Base-by-base conservation (phyloP, 1,139 yeast species). In the Candida sp. region DNA sequence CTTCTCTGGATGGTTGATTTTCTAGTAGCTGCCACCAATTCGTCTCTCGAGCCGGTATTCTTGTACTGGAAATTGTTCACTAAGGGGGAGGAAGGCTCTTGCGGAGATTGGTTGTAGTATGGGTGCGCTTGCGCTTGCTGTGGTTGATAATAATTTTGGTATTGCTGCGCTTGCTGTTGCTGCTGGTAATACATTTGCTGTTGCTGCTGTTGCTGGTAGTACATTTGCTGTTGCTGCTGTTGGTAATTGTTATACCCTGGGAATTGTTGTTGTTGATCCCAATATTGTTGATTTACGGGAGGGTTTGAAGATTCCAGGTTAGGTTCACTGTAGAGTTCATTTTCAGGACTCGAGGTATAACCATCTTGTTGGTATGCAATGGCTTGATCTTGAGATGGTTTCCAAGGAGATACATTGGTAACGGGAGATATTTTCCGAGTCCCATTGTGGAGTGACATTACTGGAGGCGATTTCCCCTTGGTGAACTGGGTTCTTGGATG, bases 1-100 rank as follows among this genome's bases (percentile, higher is more conserved):
- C 77, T 57, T 44, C 57, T 69, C 50, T 63, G 68, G 33, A 68
- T 49, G 5, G 71, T 64, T 12, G 69, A 60, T 38, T 53, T 60
- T 48, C 76, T 58, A 9, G 73, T 61, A 38, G 61, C 62, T 29
- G 57, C 52, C 35, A 68, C 47, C 39, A 69, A 54, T 38, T 52
- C 59, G 44, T 56, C 60, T 22, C 54, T 55, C 21, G 49, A 49
- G 23, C 36, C 33, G 12, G 37, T 42, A 25, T 11, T 25, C 11
- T 25, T 25, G 11, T 25, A 8, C 36, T 35, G 7, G 46, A 45
- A 25, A 25, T 38, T 9, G 35, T 11, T 32, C 35, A 27, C 8
- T 11, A 25, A 25, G 29, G 7, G 11, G 11, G 7, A 25, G 11
- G 29, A 25, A 25, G 7, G 40, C 22, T 41, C 43, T 7, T 29